These are phyloP conservation scores for Candida pseudocylindracea DNA, from an alignment of 1,139 yeast genomes.

Conservation along the genomic window DNA sequence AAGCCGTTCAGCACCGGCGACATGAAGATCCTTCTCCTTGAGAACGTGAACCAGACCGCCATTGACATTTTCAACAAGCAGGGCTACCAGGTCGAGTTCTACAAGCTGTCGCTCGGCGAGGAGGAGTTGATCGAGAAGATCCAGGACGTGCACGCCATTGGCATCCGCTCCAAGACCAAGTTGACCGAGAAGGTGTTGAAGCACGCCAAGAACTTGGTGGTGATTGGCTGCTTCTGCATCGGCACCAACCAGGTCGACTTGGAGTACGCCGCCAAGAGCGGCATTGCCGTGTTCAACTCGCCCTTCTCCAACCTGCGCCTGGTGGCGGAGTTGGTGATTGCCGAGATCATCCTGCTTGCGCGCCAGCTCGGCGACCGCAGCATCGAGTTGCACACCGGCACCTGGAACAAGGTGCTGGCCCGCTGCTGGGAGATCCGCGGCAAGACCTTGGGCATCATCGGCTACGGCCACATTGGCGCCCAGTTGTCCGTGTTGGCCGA, in stretches of 20 bases:
- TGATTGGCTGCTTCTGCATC: conserved; percentile 95
- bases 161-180: conserved; percentile 93
- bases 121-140: conserved; percentile 90
- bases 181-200: conserved; percentile 57
- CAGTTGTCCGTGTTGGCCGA: conserved; percentile 95
- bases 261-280: conserved; percentile 76
- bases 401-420: conserved; percentile 92
- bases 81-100: conserved; percentile 94
- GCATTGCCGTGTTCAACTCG: conserved; percentile 94
- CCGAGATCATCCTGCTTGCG: conserved; percentile 82
- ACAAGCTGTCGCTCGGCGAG: conserved; percentile 76
- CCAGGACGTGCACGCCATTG: conserved; percentile 85
- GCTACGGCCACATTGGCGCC: conserved; percentile 97
- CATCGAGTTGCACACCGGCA: conserved; percentile 86
- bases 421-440: conserved; percentile 99
- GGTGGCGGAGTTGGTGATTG: conserved; percentile 94
- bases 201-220: conserved; percentile 77
- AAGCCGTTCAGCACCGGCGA: conserved; percentile 87
- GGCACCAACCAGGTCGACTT: conserved; percentile 97
- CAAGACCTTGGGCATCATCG: conserved; percentile 88
- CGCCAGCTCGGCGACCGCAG: conserved; percentile 97
- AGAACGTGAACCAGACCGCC: conserved; percentile 87
- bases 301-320: conserved; percentile 98
- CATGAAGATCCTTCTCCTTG: conserved; percentile 72
- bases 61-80: conserved; percentile 63